Evolutionary conservation across 2,329 filamentous ascomycete species (phyloP).

Genomic region (Diplocarpon rosae): DNA sequence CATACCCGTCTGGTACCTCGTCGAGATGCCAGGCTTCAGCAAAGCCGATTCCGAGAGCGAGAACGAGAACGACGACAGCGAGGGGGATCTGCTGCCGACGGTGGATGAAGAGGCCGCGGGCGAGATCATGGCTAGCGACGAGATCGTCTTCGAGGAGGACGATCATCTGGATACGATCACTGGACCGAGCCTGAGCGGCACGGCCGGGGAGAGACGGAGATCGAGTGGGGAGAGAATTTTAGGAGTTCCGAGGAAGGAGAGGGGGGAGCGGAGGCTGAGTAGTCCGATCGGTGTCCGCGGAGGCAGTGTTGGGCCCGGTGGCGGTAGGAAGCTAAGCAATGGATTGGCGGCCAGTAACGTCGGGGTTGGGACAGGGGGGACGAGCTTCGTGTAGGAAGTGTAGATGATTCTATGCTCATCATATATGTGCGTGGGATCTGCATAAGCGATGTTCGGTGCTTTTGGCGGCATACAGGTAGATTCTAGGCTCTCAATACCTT

Average conservation of each 20-base stretch:
- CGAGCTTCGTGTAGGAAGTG: constrained; percentile 20
- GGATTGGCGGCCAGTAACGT: constrained; percentile 24
- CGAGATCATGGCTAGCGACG: constrained; percentile 17
- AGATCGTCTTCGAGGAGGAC: constrained; percentile 10
- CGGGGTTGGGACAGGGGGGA: constrained; percentile 25
- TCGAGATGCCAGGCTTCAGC: constrained; percentile 60
- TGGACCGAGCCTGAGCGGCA: constrained; percentile 3
- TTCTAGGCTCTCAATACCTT: too few species aligned
- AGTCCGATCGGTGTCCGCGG: constrained; percentile 23
- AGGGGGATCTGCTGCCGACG: constrained; percentile 11
- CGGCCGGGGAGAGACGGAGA: background rate
- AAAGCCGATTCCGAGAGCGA: constrained; percentile 27
- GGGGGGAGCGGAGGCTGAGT: constrained; percentile 20
- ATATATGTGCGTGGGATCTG: background rate
- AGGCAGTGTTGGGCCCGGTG: constrained; percentile 24
- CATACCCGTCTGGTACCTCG: constrained; percentile 62
- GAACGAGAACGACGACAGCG: constrained; percentile 12
- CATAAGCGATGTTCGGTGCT: background rate
- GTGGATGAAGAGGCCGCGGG: constrained; percentile 12
- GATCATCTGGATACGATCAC: constrained; percentile 9
- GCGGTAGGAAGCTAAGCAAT: constrained; percentile 25
- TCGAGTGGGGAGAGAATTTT: constrained; percentile 3
- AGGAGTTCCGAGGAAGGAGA: background rate
- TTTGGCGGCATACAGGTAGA: background rate
- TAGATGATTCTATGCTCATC: background rate